Conservation (phyloP, 805 yeast species). For the Wickerhamomyces pijperi region DNA sequence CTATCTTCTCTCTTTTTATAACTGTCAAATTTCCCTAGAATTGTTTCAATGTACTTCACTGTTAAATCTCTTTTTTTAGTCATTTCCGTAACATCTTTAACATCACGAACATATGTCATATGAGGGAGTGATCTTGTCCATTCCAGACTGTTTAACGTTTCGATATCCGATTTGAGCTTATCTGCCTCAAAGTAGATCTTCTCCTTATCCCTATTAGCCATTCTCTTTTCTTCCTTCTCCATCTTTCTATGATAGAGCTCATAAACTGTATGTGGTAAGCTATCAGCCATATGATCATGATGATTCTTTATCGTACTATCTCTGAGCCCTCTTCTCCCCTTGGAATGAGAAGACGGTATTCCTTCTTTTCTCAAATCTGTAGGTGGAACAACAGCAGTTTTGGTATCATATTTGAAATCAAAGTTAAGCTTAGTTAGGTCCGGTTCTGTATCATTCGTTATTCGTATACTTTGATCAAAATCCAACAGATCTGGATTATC, state of each 20-base stretch:
- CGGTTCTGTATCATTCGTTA: background rate
- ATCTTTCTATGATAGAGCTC: conserved; percentile 40
- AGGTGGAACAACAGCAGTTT: background rate
- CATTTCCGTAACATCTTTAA: conserved; percentile 35
- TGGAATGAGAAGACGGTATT: background rate
- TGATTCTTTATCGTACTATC: background rate
- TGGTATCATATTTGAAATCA: background rate
- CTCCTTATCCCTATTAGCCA: conserved; percentile 40
- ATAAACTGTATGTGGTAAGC: conserved; percentile 33
- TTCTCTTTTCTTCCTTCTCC: conserved; percentile 55
- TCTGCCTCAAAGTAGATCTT: conserved; percentile 45
- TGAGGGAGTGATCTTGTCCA: conserved; percentile 34
- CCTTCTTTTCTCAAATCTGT: background rate
- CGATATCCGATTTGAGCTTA: conserved; percentile 27
- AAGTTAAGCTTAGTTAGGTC: background rate
- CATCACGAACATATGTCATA: conserved; percentile 40
- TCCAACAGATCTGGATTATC: conserved; percentile 6
- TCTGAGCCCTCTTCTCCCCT: background rate
- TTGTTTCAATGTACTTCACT: conserved; percentile 28
- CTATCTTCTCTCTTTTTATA: conserved; percentile 16
- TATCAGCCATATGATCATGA: conserved; percentile 21
- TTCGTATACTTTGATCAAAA: background rate
- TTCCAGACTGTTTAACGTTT: conserved; percentile 30
- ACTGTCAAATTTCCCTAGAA: conserved; percentile 12
- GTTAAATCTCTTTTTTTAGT: conserved; percentile 40